Evolutionary conservation across 441 rosid species (phyloP).

Genomic region (Aquilaria agallochum): DNA sequence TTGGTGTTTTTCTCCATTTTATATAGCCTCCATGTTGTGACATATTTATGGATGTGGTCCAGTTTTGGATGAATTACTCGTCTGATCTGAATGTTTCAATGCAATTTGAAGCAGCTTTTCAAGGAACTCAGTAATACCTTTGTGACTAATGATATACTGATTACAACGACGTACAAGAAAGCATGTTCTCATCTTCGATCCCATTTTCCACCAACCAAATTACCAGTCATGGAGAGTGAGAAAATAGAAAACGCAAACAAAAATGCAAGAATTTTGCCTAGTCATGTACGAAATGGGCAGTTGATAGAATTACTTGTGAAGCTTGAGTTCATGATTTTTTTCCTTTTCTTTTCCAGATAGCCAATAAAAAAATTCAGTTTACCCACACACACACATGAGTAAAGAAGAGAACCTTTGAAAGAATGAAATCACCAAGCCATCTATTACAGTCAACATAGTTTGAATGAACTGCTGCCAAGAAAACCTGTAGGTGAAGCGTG

Average conservation of each 20-base stretch:
- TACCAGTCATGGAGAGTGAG: background rate
- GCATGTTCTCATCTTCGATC: constrained; percentile 1
- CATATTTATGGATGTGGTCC: no score
- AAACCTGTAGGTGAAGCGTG: constrained; percentile 48
- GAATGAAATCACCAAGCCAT: constrained; percentile 93
- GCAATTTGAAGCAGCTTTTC: no score
- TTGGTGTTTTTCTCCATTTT: no score
- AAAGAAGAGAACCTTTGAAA: constrained; percentile 66
- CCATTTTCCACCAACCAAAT: background rate
- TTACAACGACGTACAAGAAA: background rate
- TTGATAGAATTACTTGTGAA: background rate
- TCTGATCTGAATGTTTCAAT: no score
- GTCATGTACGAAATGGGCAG: background rate
- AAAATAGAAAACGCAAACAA: background rate
- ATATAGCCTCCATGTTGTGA: no score
- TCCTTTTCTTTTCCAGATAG: background rate
- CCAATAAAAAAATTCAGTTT: background rate
- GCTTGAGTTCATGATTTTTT: no score
- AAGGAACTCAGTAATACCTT: background rate
- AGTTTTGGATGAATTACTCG: no score
- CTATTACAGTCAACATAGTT: constrained; percentile 92
- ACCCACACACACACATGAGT: background rate
- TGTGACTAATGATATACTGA: background rate
- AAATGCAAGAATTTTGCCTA: background rate
- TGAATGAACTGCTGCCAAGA: constrained; percentile 91